Base-by-base conservation (phyloP, 495 filamentous ascomycete species). In the Aspergillus nidulans region DNA sequence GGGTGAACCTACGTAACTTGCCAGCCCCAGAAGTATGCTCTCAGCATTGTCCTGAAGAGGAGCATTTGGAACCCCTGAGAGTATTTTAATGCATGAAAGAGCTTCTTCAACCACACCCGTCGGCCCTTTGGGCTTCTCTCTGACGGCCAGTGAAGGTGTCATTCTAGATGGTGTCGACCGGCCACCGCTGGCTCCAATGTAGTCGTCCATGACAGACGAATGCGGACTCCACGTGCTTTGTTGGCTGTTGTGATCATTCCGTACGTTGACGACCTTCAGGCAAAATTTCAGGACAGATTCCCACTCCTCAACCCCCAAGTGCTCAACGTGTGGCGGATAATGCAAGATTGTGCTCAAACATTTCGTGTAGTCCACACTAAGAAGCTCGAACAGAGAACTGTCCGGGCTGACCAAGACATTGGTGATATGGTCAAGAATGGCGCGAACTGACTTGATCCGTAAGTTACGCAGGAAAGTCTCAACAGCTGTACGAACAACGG, bases 281-380 rank as follows among this genome's bases (percentile, higher is more conserved):
- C 87, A 91, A 60, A 95, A 95, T 40, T 84, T 74, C 3, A 85
- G 77, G 24, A 84, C 72, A 12, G 74, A 75, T 32, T 82, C 70
- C 91, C 94, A 96, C 49, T 84, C 80, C 7, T 84, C 73, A 44
- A 69, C 68, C 15, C 74, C 69, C 8, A 97, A 73, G 60, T 89
- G 86, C 66, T 99, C 94, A 16, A 86, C 82, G 68, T 90, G 90
- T 34, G 88, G 80, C 21, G 81, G 78, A 61, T 85, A 82, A 41
- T 83, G 81, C n/a, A 97, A 75, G 13, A 95, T 69, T 34, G 78
- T 75, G 20, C 75, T 69, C 53, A 97, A 69, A 25, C 83, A 81
- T 76, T 90, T 96, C 60, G 86, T 77, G 67, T 97, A 95, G 63
- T 90, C 84, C 23, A 85, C 75, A 38, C 82, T 73, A 2, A 97